phyloP scores from a whole-genome alignment of 2,329 filamentous ascomycete genomes.

The Pezicula carpinea region DNA sequence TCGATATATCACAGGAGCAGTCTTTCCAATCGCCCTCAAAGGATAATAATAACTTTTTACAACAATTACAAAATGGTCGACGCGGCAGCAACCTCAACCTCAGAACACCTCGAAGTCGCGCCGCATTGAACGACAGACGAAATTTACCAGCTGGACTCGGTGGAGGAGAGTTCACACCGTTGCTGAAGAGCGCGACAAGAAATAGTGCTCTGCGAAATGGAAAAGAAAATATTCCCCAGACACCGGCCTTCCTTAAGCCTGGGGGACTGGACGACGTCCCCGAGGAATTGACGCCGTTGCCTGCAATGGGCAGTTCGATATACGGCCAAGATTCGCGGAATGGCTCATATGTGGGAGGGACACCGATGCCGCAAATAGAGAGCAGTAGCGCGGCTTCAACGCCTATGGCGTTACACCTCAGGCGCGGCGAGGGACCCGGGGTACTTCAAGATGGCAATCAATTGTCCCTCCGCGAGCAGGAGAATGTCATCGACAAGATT shows the following conservation, averaged over 20 bases:
- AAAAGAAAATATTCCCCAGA: slow-evolving; percentile 61
- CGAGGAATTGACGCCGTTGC: slow-evolving; percentile 70
- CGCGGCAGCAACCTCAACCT: slow-evolving; percentile 48
- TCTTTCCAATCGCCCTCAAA: slow-evolving; percentile 81
- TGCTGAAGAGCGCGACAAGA: slow-evolving; percentile 76
- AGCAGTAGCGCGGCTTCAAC: slow-evolving; percentile 81
- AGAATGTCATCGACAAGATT: slow-evolving; percentile 90
- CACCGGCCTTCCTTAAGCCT: slow-evolving; percentile 61
- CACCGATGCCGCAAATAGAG: slow-evolving; percentile 69
- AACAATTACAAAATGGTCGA: slow-evolving; percentile 65
- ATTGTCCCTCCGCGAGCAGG: slow-evolving; percentile 87
- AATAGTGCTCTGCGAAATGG: slow-evolving; percentile 64
- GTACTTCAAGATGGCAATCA: slow-evolving; percentile 83
- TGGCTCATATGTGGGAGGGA: slow-evolving; percentile 59
- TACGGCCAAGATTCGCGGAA: slow-evolving; percentile 58
- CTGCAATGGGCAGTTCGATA: slow-evolving; percentile 67
- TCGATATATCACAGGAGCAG: slow-evolving; percentile 82
- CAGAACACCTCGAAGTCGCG: slow-evolving; percentile 67
- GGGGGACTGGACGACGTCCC: slow-evolving; percentile 57
- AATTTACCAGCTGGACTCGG: slow-evolving; percentile 61
- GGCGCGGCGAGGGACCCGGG: slow-evolving; percentile 57
- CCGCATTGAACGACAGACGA: slow-evolving; percentile 65
- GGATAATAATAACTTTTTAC: slow-evolving; percentile 69
- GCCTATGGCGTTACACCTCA: slow-evolving; percentile 66
- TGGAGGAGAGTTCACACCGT: slow-evolving; percentile 84